Evolutionary conservation across 306 rosid genomes (phyloP).

Genomic region (Sechiopsis laciniata): DNA sequence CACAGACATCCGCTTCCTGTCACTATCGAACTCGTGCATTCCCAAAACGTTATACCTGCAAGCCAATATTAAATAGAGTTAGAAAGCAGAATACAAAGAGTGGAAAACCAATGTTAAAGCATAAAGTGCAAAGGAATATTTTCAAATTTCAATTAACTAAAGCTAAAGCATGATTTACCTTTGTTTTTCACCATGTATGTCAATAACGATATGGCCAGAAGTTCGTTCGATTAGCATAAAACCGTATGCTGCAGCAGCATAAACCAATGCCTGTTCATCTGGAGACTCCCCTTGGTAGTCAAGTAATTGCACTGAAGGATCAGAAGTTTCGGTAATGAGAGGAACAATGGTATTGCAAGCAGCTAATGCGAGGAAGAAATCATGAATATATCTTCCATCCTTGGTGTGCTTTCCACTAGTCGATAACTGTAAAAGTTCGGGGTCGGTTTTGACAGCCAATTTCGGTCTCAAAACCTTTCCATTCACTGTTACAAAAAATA

Average conservation of each 20-base stretch:
- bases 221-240: constrained; percentile 84
- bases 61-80: background rate
- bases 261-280: constrained; percentile 88
- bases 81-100: background rate
- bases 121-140: background rate
- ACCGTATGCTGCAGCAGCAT: constrained; percentile 92
- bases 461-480: constrained; percentile 64
- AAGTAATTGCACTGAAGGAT: constrained; percentile 56
- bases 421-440: constrained; percentile 47
- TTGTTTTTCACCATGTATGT: constrained; percentile 64
- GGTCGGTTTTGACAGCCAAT: constrained; percentile 68
- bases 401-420: constrained; percentile 35
- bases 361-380: constrained; percentile 89
- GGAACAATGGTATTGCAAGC: constrained; percentile 98
- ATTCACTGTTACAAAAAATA: constrained; percentile 40
- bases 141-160: too few relatives aligned
- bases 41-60: constrained; percentile 91
- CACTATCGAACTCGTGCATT: constrained; percentile 93
- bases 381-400: constrained; percentile 45
- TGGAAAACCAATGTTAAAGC: background rate
- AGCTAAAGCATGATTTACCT: constrained; percentile 37
- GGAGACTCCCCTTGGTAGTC: constrained; percentile 99
- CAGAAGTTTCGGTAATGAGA: constrained; percentile 55
- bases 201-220: constrained; percentile 80
- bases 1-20: constrained; percentile 92